Percentiles rank a stretch among this genome's conserved stretches.
Conservation (phyloP, 1,284 basidiomycete species). For the Takashimella koratensis region DNA sequence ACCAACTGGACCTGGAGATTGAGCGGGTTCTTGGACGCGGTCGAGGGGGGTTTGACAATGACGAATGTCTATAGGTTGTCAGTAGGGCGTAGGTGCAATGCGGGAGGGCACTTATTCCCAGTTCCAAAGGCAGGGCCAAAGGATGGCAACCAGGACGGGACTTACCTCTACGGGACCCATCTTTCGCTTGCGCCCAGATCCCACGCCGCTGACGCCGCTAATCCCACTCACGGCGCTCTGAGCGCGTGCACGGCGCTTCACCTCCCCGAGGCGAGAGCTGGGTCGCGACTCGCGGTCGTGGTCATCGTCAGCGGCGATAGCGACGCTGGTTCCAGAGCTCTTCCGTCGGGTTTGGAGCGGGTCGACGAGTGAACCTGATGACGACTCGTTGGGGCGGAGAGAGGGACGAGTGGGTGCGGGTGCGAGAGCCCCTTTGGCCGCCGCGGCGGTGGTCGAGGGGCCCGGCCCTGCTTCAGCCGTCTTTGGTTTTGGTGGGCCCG, state of each 20-base stretch:
- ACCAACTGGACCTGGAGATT: slow-evolving; percentile 93
- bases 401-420: slow-evolving; percentile 10
- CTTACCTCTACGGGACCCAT: slow-evolving; percentile 20
- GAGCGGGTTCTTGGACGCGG: slow-evolving; percentile 80
- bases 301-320: slow-evolving; percentile 11
- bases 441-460: slow-evolving; percentile 18
- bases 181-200: slow-evolving; percentile 6
- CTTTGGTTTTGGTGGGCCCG: neutral
- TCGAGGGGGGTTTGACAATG: slow-evolving; percentile 51
- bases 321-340: slow-evolving; percentile 17
- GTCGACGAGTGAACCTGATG: slow-evolving; percentile 1
- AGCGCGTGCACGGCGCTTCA: slow-evolving; percentile 7
- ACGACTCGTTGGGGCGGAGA: slow-evolving; percentile 9
- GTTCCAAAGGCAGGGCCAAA: neutral
- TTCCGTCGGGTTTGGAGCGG: slow-evolving; percentile 2
- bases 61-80: slow-evolving; percentile 61
- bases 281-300: neutral
- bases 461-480: slow-evolving; percentile 25
- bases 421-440: neutral
- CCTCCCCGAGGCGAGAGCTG: slow-evolving; percentile 2
- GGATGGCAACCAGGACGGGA: neutral
- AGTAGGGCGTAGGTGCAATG: slow-evolving; percentile 1
- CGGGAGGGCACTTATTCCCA: no score
- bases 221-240: slow-evolving; percentile 9
- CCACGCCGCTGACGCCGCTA: slow-evolving; percentile 3